Conservation (phyloP, 2,329 filamentous ascomycete species). For the Septoria linicola region DNA sequence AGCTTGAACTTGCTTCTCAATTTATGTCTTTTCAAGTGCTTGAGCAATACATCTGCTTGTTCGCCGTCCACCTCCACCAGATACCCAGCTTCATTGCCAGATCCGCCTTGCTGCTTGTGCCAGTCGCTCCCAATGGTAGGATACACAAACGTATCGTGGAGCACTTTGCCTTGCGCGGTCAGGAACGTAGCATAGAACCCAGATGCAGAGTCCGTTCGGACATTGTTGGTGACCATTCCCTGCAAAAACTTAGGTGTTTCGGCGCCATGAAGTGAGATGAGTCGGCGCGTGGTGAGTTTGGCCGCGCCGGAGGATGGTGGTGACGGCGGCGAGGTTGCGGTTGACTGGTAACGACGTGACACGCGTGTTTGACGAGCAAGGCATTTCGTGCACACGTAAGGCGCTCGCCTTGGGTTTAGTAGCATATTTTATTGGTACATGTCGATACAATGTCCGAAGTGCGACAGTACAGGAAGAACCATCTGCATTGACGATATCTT, state of each 20-base stretch:
- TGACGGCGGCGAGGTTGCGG: constrained; percentile 33
- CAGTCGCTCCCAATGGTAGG: constrained; percentile 49
- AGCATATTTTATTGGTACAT: constrained; percentile 16
- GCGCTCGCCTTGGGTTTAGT: constrained; percentile 10
- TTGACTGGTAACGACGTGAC: constrained; percentile 19
- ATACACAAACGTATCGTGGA: constrained; percentile 91
- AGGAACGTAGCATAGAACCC: constrained; percentile 82
- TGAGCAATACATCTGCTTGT: constrained; percentile 61
- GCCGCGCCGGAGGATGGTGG: constrained; percentile 54
- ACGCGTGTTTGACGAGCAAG: constrained; percentile 19
- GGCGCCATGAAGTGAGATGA: constrained; percentile 75
- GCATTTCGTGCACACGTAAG: constrained; percentile 29
- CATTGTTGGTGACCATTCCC: constrained; percentile 76
- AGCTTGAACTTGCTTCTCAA: constrained; percentile 76
- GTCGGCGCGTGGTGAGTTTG: constrained; percentile 67
- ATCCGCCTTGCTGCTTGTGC: constrained; percentile 28
- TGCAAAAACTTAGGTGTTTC: constrained; percentile 85
- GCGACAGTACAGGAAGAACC: neutral
- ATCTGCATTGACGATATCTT: neutral
- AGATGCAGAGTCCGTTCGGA: constrained; percentile 50
- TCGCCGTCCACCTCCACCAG: constrained; percentile 78
- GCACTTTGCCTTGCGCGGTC: constrained; percentile 74
- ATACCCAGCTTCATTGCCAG: constrained; percentile 54
- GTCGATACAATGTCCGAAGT: neutral
- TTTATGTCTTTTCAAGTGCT: constrained; percentile 81